Percentiles rank a stretch among this genome's conserved stretches.
Evolutionary conservation across 2,329 filamentous ascomycete species (phyloP).

Genomic region (Colletotrichum orchidophilum): DNA sequence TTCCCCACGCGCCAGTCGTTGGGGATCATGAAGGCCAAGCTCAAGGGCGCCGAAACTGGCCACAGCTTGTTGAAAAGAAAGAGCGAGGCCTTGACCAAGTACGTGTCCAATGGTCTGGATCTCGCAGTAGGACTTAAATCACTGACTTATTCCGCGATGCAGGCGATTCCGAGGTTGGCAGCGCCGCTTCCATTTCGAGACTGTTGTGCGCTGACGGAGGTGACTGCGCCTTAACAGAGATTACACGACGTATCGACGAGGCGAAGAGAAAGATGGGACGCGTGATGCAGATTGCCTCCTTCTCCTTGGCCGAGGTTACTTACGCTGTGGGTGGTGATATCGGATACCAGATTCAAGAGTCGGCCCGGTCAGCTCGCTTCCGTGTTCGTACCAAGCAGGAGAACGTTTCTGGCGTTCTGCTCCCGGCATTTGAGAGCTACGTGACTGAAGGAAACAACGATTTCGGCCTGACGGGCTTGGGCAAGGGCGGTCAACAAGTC

Average conservation of each 20-base stretch:
- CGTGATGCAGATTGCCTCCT: conserved; percentile 98
- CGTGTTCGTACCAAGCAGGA: conserved; percentile 95
- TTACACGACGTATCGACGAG: conserved; percentile 96
- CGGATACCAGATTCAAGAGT: conserved; percentile 96
- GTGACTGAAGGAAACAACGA: conserved; percentile 91
- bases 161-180: conserved; percentile 85
- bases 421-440: conserved; percentile 94
- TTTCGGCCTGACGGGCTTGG: conserved; percentile 93
- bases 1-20: conserved; percentile 98
- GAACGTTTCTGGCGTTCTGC: conserved; percentile 95
- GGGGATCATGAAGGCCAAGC: conserved; percentile 96
- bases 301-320: conserved; percentile 96
- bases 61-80: conserved; percentile 97
- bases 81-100: conserved; percentile 98
- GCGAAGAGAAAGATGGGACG: conserved; percentile 99
- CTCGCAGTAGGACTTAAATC: background rate
- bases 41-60: conserved; percentile 91
- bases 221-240: conserved; percentile 66
- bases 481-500: conserved; percentile 97
- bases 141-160: conserved; percentile 16
- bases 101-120: conserved; percentile 43
- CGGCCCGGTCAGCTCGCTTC: conserved; percentile 91
- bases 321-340: conserved; percentile 97
- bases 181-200: background rate
- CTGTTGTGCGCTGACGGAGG: background rate